Evolutionary conservation across 2,329 filamentous ascomycete species (phyloP).

Genomic region (Didymellaceae sp.): DNA sequence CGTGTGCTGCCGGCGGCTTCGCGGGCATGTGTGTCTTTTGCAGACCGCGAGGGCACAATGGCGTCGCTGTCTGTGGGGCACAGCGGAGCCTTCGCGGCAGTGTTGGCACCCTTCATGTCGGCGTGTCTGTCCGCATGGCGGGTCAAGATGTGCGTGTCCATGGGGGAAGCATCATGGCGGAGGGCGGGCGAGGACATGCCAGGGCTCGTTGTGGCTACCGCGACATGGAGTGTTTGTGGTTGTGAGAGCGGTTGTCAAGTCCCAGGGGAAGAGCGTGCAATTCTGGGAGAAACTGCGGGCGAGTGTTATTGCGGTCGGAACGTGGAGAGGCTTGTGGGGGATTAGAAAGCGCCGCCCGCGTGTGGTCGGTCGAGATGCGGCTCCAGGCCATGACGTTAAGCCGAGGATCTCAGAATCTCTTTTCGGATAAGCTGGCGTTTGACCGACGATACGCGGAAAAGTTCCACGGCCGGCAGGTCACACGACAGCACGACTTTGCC

Average conservation of each 20-base stretch:
- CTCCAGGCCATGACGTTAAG: slow-evolving; percentile 19
- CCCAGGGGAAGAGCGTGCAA: neutral
- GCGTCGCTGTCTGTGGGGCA: slow-evolving; percentile 62
- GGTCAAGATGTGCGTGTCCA: slow-evolving; percentile 41
- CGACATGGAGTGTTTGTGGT: slow-evolving; percentile 25
- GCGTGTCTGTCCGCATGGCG: slow-evolving; percentile 28
- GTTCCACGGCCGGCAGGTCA: slow-evolving; percentile 10
- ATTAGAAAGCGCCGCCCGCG: slow-evolving; percentile 22
- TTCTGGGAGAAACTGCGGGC: neutral
- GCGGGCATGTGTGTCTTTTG: slow-evolving; percentile 4
- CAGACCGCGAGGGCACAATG: slow-evolving; percentile 51
- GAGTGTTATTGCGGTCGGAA: neutral
- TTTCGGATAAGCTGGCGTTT: slow-evolving; percentile 14
- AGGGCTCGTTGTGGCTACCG: slow-evolving; percentile 29
- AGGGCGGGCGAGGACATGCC: slow-evolving; percentile 49
- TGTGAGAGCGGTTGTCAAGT: neutral
- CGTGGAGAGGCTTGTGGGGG: slow-evolving; percentile 13
- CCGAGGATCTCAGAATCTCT: slow-evolving; percentile 14
- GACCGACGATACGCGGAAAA: slow-evolving; percentile 18
- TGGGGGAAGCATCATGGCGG: slow-evolving; percentile 48
- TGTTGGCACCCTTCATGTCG: slow-evolving; percentile 26
- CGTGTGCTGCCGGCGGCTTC: slow-evolving; percentile 35
- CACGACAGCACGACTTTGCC: slow-evolving; percentile 1
- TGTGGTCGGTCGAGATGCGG: slow-evolving; percentile 19
- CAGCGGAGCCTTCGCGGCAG: slow-evolving; percentile 44